These are phyloP conservation scores for Lactarius vividus DNA, from an alignment of 768 basidiomycete genomes.

Conservation along the genomic window DNA sequence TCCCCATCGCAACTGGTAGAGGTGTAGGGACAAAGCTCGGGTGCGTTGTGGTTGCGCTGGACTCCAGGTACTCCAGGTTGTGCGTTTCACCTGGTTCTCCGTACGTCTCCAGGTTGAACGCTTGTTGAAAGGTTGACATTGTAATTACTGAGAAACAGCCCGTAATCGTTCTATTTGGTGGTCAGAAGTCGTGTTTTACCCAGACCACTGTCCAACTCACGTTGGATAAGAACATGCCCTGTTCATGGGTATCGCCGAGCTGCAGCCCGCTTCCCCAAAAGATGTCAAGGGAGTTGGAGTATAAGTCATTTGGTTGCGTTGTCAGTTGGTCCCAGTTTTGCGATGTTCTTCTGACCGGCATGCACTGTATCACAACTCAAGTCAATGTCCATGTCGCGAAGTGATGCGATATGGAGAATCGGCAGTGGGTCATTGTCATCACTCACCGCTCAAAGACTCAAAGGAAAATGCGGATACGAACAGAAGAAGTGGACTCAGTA, in stretches of 20 bases:
- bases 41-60: background rate
- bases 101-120: background rate
- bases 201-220: background rate
- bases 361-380: conserved; percentile 3
- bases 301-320: background rate
- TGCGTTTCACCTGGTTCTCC: background rate
- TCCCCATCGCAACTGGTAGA: background rate
- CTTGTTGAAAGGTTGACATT: background rate
- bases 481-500: background rate
- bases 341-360: conserved; percentile 3
- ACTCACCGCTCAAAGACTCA: conserved; percentile 1
- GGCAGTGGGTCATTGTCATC: background rate
- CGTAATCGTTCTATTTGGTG: background rate
- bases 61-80: too few relatives aligned
- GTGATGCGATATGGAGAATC: background rate
- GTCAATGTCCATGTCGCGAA: background rate
- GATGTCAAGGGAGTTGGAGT: background rate
- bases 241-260: background rate
- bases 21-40: background rate
- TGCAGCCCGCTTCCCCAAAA: background rate
- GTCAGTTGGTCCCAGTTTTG: background rate
- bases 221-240: background rate
- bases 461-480: background rate
- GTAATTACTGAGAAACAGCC: background rate
- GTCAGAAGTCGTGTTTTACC: background rate